Percentiles rank a stretch among this genome's conserved stretches.
Evolutionary conservation across 1,139 yeast species (phyloP).

Genomic region (Yamadazyma diospyri): DNA sequence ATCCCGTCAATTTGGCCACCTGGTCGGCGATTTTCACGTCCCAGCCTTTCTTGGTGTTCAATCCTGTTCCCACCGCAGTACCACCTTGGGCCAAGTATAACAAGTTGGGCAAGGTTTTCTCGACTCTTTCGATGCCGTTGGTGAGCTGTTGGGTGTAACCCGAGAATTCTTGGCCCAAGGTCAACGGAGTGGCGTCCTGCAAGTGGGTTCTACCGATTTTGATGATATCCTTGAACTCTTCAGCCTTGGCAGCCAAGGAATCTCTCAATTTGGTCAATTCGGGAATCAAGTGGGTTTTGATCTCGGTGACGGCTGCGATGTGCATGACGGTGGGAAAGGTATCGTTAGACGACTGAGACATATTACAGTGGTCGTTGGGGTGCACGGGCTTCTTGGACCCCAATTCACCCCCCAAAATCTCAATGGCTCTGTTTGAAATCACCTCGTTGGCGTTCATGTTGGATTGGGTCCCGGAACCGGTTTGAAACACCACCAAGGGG

Average conservation of each 20-base stretch:
- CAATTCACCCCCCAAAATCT: slow-evolving; percentile 82
- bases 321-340: slow-evolving; percentile 99
- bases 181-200: slow-evolving; percentile 98
- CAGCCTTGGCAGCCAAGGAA: slow-evolving; percentile 69
- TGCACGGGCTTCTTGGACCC: slow-evolving; percentile 95
- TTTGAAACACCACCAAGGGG: slow-evolving; percentile 97
- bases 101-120: slow-evolving; percentile 70
- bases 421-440: slow-evolving; percentile 96
- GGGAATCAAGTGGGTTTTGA: slow-evolving; percentile 71
- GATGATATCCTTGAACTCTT: slow-evolving; percentile 83
- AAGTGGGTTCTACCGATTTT: slow-evolving; percentile 98
- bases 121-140: slow-evolving; percentile 86
- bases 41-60: slow-evolving; percentile 89
- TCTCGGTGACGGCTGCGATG: slow-evolving; percentile 94
- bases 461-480: slow-evolving; percentile 98
- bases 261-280: slow-evolving; percentile 74
- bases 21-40: slow-evolving; percentile 78
- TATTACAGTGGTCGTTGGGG: slow-evolving; percentile 97
- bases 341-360: slow-evolving; percentile 97
- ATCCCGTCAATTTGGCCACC: slow-evolving; percentile 80
- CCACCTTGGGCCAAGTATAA: slow-evolving; percentile 96
- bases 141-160: slow-evolving; percentile 93
- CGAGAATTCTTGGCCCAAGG: slow-evolving; percentile 95
- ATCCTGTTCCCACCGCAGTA: slow-evolving; percentile 98
- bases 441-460: slow-evolving; percentile 99